phyloP scores from a whole-genome alignment of 192 early-diverging fungal genomes.

The Coemansia sp. region DNA sequence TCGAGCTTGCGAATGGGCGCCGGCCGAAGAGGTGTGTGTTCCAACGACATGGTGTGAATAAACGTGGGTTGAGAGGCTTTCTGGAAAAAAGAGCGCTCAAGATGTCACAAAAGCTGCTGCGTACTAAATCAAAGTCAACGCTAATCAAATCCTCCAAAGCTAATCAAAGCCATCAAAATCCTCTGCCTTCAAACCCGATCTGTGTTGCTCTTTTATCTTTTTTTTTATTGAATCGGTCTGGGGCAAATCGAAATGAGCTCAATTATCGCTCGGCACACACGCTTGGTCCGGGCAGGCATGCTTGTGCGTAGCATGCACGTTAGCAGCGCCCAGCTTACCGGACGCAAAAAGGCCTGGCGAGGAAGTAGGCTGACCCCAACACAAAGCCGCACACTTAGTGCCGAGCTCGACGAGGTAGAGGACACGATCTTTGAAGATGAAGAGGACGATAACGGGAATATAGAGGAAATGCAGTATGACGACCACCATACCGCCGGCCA shows the following conservation, averaged over 20 bases:
- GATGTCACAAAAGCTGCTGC: no score
- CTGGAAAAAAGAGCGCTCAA: neutral
- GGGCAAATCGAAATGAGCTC: slow-evolving; percentile 9
- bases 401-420: slow-evolving; percentile 32
- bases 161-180: neutral
- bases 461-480: slow-evolving; percentile 15
- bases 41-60: neutral
- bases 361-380: neutral
- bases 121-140: neutral
- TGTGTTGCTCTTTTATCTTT: neutral
- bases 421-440: slow-evolving; percentile 14
- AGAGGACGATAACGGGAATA: slow-evolving; percentile 12
- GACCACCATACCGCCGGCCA: slow-evolving; percentile 46
- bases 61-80: no score
- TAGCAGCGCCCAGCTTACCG: slow-evolving; percentile 20
- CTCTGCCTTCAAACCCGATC: neutral
- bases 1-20: slow-evolving; percentile 78
- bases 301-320: slow-evolving; percentile 17
- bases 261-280: slow-evolving; percentile 6
- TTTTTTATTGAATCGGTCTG: neutral
- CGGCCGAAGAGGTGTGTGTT: slow-evolving; percentile 2
- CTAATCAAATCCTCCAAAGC: neutral
- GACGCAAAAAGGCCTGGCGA: slow-evolving; percentile 21
- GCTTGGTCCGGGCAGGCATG: slow-evolving; percentile 4
- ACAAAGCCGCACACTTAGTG: neutral